Evolutionary conservation across 176 grass and related monocot species (phyloP).

Genomic region (Otatea glauca): DNA sequence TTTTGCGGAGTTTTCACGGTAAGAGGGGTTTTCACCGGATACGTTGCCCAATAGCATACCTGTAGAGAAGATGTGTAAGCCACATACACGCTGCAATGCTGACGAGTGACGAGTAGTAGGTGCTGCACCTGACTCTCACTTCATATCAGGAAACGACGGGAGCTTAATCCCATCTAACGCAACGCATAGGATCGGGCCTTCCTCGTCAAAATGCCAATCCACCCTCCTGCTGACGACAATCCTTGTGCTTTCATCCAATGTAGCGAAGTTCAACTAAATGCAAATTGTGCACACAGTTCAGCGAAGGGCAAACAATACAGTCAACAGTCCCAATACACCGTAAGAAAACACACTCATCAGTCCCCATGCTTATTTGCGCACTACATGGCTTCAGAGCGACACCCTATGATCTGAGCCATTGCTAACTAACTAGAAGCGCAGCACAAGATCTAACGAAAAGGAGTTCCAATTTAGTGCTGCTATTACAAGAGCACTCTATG

Average conservation of each 20-base stretch:
- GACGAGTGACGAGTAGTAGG: neutral
- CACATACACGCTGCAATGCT: neutral
- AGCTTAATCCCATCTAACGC: conserved; percentile 88
- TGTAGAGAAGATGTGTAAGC: conserved; percentile 35
- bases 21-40: no score
- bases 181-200: conserved; percentile 78
- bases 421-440: neutral
- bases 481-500: neutral
- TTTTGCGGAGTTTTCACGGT: no score
- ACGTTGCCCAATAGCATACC: no score
- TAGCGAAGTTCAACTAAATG: conserved; percentile 85
- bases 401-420: neutral
- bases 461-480: conserved; percentile 4
- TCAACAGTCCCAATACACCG: conserved; percentile 7
- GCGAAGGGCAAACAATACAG: conserved; percentile 2
- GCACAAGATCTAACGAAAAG: neutral
- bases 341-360: neutral
- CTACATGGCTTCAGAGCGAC: conserved; percentile 12
- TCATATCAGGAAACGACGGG: conserved; percentile 75
- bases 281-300: conserved; percentile 16
- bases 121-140: conserved; percentile 87
- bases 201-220: conserved; percentile 94
- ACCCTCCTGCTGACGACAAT: conserved; percentile 78
- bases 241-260: conserved; percentile 80
- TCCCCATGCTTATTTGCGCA: neutral